Conservation (phyloP, 257 asterid species). For the Solanum clarkiae region DNA sequence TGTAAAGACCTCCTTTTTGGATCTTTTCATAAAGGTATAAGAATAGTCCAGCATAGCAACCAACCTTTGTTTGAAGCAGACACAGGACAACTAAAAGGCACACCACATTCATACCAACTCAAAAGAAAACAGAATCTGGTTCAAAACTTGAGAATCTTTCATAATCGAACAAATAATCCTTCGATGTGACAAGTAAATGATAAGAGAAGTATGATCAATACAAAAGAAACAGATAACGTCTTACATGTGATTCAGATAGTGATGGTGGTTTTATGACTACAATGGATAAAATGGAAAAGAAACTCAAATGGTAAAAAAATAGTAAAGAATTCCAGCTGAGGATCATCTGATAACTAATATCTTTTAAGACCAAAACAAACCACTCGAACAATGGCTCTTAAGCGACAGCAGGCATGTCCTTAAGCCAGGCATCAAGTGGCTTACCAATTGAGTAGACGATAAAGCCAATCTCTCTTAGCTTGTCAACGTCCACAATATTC, state of each 20-base stretch:
- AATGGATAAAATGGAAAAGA: constrained; percentile 17
- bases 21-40: not conserved
- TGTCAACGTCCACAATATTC: constrained; percentile 45
- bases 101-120: not conserved
- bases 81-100: not conserved
- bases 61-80: not conserved
- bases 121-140: not conserved
- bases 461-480: constrained; percentile 77
- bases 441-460: constrained; percentile 79
- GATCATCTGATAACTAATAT: constrained; percentile 16
- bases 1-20: not conserved
- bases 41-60: not conserved
- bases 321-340: constrained; percentile 20
- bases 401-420: constrained; percentile 87
- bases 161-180: not conserved
- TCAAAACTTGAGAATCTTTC: not conserved
- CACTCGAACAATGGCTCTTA: constrained; percentile 14
- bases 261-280: constrained; percentile 22
- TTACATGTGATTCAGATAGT: constrained; percentile 8
- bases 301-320: constrained; percentile 18
- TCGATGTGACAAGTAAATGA: not conserved
- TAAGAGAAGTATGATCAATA: constrained; percentile 21
- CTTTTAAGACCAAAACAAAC: constrained; percentile 3
- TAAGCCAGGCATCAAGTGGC: constrained; percentile 86
- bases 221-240: constrained; percentile 23